Percentiles rank a stretch among this genome's conserved stretches.
Conservation (phyloP, 352 stramenopile genomes). For the Pythium dissimile region DNA sequence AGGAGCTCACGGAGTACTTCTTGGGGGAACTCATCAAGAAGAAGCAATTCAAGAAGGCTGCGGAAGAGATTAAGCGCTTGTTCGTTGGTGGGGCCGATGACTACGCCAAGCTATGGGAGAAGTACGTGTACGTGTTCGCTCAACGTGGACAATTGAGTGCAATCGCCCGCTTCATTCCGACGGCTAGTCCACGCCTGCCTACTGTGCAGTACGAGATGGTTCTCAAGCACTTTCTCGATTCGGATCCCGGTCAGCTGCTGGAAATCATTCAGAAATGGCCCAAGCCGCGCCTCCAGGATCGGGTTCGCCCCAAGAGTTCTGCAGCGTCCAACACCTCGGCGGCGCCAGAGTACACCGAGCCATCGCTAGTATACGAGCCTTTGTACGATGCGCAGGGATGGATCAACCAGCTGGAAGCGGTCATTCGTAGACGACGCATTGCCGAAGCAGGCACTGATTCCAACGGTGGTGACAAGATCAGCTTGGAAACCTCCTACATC, state of each 20-base stretch:
- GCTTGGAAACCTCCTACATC: conserved; percentile 77
- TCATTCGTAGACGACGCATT: conserved; percentile 67
- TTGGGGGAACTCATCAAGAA: conserved; percentile 67
- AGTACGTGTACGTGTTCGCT: conserved; percentile 86
- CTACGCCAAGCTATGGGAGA: conserved; percentile 72
- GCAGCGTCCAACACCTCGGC: conserved; percentile 13
- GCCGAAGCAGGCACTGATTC: conserved; percentile 36
- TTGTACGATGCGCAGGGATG: conserved; percentile 75
- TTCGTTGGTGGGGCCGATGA: conserved; percentile 48
- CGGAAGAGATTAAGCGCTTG: conserved; percentile 68
- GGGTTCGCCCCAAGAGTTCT: conserved; percentile 1
- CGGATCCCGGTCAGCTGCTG: conserved; percentile 66
- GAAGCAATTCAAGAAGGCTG: conserved; percentile 67
- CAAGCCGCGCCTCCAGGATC: conserved; percentile 54
- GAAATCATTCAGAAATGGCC: conserved; percentile 84
- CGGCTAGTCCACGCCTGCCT: conserved; percentile 58
- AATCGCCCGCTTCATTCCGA: conserved; percentile 75
- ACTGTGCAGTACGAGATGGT: conserved; percentile 83
- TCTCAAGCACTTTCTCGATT: conserved; percentile 80
- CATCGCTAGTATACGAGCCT: conserved; percentile 61
- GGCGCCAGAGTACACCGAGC: conserved; percentile 74
- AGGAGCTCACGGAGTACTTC: conserved; percentile 74
- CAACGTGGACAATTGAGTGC: conserved; percentile 69
- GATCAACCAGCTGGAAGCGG: conserved; percentile 80
- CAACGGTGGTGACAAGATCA: conserved; percentile 43